Conservation (phyloP, 306 rosid genomes). For the Rosa persica region DNA sequence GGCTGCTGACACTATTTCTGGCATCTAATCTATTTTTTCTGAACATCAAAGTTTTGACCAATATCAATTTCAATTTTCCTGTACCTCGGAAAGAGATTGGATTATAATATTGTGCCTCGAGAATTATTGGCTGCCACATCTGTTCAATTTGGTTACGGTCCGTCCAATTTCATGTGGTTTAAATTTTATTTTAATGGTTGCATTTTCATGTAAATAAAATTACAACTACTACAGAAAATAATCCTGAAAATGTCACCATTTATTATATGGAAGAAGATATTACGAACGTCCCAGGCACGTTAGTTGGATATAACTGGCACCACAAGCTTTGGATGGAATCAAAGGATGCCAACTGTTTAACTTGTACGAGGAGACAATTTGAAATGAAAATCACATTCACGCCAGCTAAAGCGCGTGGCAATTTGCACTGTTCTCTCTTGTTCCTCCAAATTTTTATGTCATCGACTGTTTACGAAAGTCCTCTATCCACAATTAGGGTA, state of each 20-base stretch:
- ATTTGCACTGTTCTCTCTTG: too few relatives aligned
- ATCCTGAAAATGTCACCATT: background rate
- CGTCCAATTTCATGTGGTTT: background rate
- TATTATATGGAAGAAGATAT: background rate
- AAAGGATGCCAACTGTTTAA: background rate
- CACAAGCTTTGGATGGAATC: background rate
- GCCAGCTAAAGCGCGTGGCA: too few relatives aligned
- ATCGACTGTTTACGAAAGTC: too few relatives aligned
- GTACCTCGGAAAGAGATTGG: background rate
- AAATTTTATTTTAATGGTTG: background rate
- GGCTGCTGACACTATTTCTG: background rate
- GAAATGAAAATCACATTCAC: too few relatives aligned
- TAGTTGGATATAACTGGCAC: background rate
- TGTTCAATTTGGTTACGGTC: background rate
- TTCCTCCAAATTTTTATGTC: too few relatives aligned
- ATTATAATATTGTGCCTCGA: background rate
- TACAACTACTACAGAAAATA: too few relatives aligned
- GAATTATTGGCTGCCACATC: background rate
- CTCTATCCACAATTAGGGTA: too few relatives aligned
- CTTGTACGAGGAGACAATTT: background rate
- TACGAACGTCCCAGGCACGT: background rate
- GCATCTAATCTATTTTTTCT: background rate
- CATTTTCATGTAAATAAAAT: background rate
- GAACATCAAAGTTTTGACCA: background rate
- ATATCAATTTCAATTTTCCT: background rate